These are phyloP conservation scores for Amylostereum areolatum DNA, from an alignment of 1,284 basidiomycete species.

Conservation along the genomic window DNA sequence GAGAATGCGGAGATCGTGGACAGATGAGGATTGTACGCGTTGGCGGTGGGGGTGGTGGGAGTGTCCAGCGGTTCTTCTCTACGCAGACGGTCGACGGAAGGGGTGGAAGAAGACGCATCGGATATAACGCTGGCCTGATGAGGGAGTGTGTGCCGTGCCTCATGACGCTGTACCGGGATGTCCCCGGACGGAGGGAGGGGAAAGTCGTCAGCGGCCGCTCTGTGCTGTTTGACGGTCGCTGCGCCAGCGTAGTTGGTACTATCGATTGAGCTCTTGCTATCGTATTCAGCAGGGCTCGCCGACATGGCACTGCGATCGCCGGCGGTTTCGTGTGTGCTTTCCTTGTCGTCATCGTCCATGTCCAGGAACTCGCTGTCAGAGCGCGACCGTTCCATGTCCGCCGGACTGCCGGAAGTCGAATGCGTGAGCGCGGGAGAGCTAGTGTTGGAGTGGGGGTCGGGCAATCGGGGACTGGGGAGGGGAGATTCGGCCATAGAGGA, in stretches of 20 bases:
- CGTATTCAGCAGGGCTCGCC: constrained; percentile 14
- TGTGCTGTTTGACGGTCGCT: neutral
- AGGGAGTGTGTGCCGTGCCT: no score
- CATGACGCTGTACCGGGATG: no score
- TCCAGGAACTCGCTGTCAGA: constrained; percentile 52
- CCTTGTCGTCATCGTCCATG: constrained; percentile 38
- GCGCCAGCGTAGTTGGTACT: constrained; percentile 1
- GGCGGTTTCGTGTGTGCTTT: constrained; percentile 22
- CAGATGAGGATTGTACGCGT: constrained; percentile 8
- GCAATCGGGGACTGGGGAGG: constrained; percentile 40
- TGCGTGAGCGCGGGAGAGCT: constrained; percentile 9
- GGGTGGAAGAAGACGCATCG: neutral
- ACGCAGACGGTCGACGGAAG: constrained; percentile 2
- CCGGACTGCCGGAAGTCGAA: constrained; percentile 11
- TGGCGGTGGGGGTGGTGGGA: constrained; percentile 13
- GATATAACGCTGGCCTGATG: no score
- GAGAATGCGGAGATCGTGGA: constrained; percentile 8
- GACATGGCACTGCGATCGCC: constrained; percentile 16
- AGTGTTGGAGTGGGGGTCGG: constrained; percentile 8
- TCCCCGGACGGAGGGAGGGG: constrained; percentile 24
- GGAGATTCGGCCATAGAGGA: constrained; percentile 61
- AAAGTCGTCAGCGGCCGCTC: constrained; percentile 26
- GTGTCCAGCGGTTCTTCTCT: constrained; percentile 8
- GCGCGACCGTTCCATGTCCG: constrained; percentile 15
- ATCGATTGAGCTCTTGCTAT: constrained; percentile 9